Evolutionary conservation across 345 rosid genomes (phyloP), one percentile per base, ranked within the genome.

Genomic region (Mercurialis annua): DNA sequence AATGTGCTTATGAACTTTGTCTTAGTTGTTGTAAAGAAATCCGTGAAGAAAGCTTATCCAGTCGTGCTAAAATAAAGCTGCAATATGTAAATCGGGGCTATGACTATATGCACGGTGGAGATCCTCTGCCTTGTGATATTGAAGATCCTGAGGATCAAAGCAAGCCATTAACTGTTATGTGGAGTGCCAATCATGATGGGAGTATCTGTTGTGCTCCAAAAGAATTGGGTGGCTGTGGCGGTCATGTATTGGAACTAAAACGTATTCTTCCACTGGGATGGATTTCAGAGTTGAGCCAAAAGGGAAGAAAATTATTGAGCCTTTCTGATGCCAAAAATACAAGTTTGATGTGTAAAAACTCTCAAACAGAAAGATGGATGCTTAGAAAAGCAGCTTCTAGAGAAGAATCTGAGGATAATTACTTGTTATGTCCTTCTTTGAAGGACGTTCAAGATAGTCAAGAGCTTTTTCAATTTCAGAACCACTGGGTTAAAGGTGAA

Each of bases 181-280:
- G 95, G 95, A 71, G 51, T 33, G 76, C 79, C 31, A 69, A 77
- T 49, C 17, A 36, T 20, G 77, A 84, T 63, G 92, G 98, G 68
- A 87, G 81, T 57, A 84, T 93, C 54, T 43, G 77, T 42, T 93
- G 98, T 31, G 82, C 94, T 69, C 83, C 94, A 42, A 55, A 46
- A 66, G 83, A 82, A 64, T 69, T 83, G 69, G 96, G 92, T 81
- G 98, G 96, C 46, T 93, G 98, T 76, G 92, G 86, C 64, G 80
- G 72, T 17, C 58, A 79, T 71, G 29, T 62, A 6, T 66, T 93
- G 80, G 85, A 89, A 88, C 91, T 91, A 61, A 91, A 75, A 67
- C 77, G 84, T 5, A 83, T 93, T 36, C 70, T 80, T 66, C 83
- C 90, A 24, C 27, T 31, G 56, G 77, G 76, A 14, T 71, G 84